Conservation (phyloP, 2,329 filamentous ascomycete species). For the Pestalotiopsis sp. region DNA sequence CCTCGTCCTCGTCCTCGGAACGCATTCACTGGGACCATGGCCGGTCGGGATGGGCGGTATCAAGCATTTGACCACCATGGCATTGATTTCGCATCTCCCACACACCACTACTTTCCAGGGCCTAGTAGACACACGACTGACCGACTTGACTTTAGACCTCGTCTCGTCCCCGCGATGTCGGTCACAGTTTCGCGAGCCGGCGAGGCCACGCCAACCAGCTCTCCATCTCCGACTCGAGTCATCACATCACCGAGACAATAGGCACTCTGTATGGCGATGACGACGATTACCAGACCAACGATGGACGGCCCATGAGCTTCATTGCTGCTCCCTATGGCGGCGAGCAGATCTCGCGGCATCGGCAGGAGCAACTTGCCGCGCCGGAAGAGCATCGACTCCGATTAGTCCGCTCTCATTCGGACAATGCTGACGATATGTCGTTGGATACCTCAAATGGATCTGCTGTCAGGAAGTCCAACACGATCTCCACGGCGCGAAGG, state of each 20-base stretch:
- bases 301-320: slow-evolving; percentile 73
- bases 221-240: slow-evolving; percentile 82
- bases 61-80: neutral
- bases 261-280: slow-evolving; percentile 86
- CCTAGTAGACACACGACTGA: neutral
- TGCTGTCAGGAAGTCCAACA: slow-evolving; percentile 46
- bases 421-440: slow-evolving; percentile 37
- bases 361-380: slow-evolving; percentile 30
- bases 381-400: slow-evolving; percentile 42
- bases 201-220: slow-evolving; percentile 61
- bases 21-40: neutral
- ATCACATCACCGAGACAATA: slow-evolving; percentile 94
- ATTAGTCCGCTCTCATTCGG: slow-evolving; percentile 49
- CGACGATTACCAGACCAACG: slow-evolving; percentile 55
- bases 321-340: slow-evolving; percentile 60
- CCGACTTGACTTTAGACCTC: slow-evolving; percentile 49
- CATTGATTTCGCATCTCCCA: neutral
- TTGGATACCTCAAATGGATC: slow-evolving; percentile 24
- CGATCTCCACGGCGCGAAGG: slow-evolving; percentile 37
- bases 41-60: neutral
- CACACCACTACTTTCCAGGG: neutral
- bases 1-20: neutral
- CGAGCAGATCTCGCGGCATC: slow-evolving; percentile 47
- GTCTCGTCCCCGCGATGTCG: slow-evolving; percentile 58
- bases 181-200: slow-evolving; percentile 59